phyloP scores from a whole-genome alignment of 345 rosid genomes.

The Ceriops zippeliana region DNA sequence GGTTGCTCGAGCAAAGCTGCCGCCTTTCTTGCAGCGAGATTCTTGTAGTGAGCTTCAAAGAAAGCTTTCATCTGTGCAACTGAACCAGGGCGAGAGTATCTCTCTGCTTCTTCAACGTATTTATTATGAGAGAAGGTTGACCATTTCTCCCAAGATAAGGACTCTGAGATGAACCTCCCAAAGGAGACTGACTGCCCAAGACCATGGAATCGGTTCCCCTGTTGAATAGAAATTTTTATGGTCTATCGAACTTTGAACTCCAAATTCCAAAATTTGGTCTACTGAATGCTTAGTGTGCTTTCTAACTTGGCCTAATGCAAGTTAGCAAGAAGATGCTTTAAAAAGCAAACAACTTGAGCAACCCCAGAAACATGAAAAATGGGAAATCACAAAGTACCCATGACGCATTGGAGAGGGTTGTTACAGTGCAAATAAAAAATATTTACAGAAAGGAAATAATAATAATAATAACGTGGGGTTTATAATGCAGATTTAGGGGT shows the following conservation, averaged over 20 bases:
- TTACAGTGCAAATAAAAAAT: not conserved
- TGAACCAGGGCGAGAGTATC: constrained; percentile 41
- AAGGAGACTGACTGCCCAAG: constrained; percentile 40
- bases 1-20: constrained; percentile 38
- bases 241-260: not conserved
- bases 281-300: too few species aligned
- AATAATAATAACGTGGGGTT: not conserved
- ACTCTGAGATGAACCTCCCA: constrained; percentile 44
- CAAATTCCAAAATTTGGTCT: not conserved
- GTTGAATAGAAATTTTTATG: not conserved
- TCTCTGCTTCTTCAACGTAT: constrained; percentile 49
- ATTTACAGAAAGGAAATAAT: too few species aligned
- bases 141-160: constrained; percentile 47
- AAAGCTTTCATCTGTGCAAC: constrained; percentile 52
- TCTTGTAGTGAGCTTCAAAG: constrained; percentile 47
- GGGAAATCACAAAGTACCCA: constrained; percentile 2
- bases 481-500: not conserved
- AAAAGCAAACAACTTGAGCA: too few species aligned
- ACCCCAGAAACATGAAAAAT: not conserved
- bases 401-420: not conserved
- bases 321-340: too few species aligned
- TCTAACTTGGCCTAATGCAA: too few species aligned
- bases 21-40: constrained; percentile 41
- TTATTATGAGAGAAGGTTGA: constrained; percentile 36
- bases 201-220: constrained; percentile 32